These are phyloP conservation scores for Trichosporon coremiiforme DNA, from an alignment of 1,284 basidiomycete genomes.

Conservation along the genomic window DNA sequence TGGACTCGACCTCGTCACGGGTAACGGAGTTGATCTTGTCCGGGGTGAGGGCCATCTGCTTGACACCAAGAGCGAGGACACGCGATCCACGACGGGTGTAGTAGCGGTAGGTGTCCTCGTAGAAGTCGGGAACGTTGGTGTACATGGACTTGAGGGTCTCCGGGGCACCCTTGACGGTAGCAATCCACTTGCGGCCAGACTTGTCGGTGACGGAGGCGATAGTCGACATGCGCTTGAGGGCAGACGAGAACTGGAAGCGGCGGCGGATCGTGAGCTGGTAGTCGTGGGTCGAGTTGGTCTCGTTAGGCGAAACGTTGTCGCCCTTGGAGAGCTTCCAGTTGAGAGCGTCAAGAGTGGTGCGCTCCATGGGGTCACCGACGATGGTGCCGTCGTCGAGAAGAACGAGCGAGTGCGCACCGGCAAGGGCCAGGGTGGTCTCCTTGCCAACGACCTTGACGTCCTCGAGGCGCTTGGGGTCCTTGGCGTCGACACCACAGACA, in stretches of 20 bases:
- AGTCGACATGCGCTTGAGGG: conserved; percentile 93
- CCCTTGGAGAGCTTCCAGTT: conserved; percentile 84
- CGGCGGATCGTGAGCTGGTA: conserved; percentile 73
- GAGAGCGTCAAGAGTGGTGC: conserved; percentile 88
- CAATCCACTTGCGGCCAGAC: conserved; percentile 52
- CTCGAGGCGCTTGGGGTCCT: conserved; percentile 69
- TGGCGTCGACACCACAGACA: conserved; percentile 73
- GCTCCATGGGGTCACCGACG: conserved; percentile 99
- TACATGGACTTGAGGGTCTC: conserved; percentile 92
- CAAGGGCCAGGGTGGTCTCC: conserved; percentile 84
- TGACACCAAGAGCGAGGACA: conserved; percentile 83
- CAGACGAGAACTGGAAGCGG: conserved; percentile 93
- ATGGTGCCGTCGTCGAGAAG: conserved; percentile 83
- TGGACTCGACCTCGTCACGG: conserved; percentile 75
- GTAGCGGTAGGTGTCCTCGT: conserved; percentile 91
- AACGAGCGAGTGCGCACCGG: conserved; percentile 93
- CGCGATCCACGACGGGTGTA: conserved; percentile 87
- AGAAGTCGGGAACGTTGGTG: conserved; percentile 68
- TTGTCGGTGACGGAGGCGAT: conserved; percentile 66
- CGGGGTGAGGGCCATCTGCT: conserved; percentile 71
- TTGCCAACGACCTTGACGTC: conserved; percentile 73
- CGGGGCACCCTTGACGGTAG: conserved; percentile 88
- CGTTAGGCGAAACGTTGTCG: conserved; percentile 68
- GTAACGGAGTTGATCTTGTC: conserved; percentile 81
- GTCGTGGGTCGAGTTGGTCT: conserved; percentile 63